Base-by-base conservation (phyloP, 2,329 filamentous ascomycete genomes). In the Albophoma yamanashiensis region DNA sequence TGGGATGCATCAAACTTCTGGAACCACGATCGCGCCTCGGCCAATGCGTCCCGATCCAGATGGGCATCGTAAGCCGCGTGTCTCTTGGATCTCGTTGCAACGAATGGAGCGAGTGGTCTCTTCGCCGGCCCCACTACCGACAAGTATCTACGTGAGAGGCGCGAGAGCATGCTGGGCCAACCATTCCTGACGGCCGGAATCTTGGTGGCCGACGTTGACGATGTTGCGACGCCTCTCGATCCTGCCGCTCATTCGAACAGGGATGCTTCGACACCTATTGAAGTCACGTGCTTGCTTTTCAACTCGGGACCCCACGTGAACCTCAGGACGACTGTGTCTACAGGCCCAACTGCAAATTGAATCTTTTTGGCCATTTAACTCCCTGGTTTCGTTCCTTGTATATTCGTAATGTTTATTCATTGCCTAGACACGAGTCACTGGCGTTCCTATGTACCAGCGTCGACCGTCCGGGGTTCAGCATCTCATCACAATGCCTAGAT, bases 21-120 rank as follows among this genome's bases (percentile, higher is more conserved):
- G 56, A 75, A 75, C 83, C 83, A 85, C 62, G 70, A 72, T 31
- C 82, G 76, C 2, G 82, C 82, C 61, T 82, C 80, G 6, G 71
- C 67, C 39, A 85, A 68, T 8, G 79, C 75, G 2, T 80, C 79
- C 38, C 74, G 73, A 60, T 84, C 79, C n/a, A 82, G 73, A 0
- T 70, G 67, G 0, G 77, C 74, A 60, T 82, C 81, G 59, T 78
- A 80, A 0, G 81, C 78, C 57, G 78, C 73, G 60, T 79, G 78
- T 52, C 76, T 71, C 61, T 73, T 74, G 59, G 62, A 65, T 55
- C 70, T 66, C 31, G 60, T 59, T 12, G 62, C 55, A 25, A 36
- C n/a, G 20, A 53, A 17, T 40, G 53, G 47, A 8, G 12, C 4
- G 39, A 59, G 52, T 2, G 52, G 22, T 27, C 25, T 20, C 55